Base-by-base conservation (phyloP, 2,329 filamentous ascomycete genomes). In the Cercospora sesami region DNA sequence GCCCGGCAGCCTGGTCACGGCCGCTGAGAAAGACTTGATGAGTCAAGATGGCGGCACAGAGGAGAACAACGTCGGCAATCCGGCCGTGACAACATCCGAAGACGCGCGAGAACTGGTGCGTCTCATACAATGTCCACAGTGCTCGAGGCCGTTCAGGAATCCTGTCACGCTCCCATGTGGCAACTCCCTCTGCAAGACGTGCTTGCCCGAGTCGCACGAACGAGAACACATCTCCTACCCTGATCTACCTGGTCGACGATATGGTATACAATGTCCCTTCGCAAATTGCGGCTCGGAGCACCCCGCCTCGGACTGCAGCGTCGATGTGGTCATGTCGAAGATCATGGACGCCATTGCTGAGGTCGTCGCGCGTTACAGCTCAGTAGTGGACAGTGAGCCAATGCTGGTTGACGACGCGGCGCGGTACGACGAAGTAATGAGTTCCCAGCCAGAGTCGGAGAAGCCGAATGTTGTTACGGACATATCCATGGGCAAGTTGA, bases 21-120 rank as follows among this genome's bases (percentile, higher is more conserved):
- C 94, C 69, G 97, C 94, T 60, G 93, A 95, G 57, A 87, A 87
- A 71, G 95, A 94, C 71, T 90, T 99, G 76, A 97, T 99, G 86
- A 98, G 68, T 68, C 69, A 72, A 67, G 80, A 95, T 10, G 93
- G 93, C 57, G 81, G 83, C 39, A 73, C 94, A 16, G 84, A 92
- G 53, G 92, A 88, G 55, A 86, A 78, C 71, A 70, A 58, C 63
- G 72, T 73, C 72, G 78, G 77, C 66, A 73, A 75, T 63, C 73
- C 71, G 55, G 79, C 78, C 63, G 78, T 86, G 68, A 81, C 83
- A 70, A 83, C 86, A 33, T 80, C 83, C 71, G 69, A 68, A 14
- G 83, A 89, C 76, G 86, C 87, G 18, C 85, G 91, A 71, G 82
- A 86, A 66, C 83, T 93, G 64, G 84, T 96, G 69, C 89, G 89